phyloP scores from a whole-genome alignment of 202 grass and related monocot genomes.

The Elaeis oleifera region DNA sequence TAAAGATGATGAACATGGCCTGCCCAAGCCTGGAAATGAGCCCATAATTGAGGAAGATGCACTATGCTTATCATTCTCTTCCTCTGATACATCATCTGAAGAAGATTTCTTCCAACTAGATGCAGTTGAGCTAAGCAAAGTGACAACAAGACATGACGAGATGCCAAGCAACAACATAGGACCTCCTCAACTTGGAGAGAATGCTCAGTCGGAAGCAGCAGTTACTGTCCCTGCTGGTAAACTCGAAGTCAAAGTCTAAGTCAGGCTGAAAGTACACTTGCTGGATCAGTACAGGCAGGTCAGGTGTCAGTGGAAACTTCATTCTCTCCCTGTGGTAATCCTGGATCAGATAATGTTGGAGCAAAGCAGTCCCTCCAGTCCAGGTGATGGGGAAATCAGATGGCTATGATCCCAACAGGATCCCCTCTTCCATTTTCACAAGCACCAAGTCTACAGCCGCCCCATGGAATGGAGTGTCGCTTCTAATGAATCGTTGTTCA shows the following conservation, averaged over 20 bases:
- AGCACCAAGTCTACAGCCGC: slow-evolving; percentile 25
- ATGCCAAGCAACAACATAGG: background rate
- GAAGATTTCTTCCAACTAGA: slow-evolving; percentile 20
- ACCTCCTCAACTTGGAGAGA: background rate
- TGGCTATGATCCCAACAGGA: slow-evolving; percentile 21
- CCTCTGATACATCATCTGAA: background rate
- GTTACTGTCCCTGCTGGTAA: background rate
- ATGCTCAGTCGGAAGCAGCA: background rate
- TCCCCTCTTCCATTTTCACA: slow-evolving; percentile 50
- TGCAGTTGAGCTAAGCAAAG: slow-evolving; percentile 4
- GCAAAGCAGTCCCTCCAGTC: slow-evolving; percentile 17
- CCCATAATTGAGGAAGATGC: slow-evolving; percentile 13
- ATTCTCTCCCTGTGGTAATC: background rate
- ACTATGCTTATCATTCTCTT: slow-evolving; percentile 3
- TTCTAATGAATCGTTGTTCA: slow-evolving; percentile 69
- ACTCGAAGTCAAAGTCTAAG: background rate
- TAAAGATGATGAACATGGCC: background rate
- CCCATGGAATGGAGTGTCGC: slow-evolving; percentile 69
- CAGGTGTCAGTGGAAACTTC: background rate
- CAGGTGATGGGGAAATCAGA: slow-evolving; percentile 29
- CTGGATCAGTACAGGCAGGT: background rate
- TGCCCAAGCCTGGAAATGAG: background rate
- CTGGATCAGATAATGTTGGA: background rate
- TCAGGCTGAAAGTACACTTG: background rate
- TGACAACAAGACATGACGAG: slow-evolving; percentile 2